Base-by-base conservation (phyloP, 169 alveolate genomes). In the Cryptosporidium ryanae region DNA sequence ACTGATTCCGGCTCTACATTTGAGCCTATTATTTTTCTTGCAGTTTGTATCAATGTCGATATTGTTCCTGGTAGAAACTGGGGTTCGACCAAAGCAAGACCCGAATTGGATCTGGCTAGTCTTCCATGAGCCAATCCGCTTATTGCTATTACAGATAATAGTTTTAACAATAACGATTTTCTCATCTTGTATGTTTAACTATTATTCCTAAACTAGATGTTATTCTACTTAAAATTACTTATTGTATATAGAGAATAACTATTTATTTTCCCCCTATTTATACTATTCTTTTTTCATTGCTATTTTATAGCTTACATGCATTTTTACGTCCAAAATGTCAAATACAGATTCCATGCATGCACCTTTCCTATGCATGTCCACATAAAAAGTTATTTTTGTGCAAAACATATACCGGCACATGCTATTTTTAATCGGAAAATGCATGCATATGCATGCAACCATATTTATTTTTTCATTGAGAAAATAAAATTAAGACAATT, bases 51-150 rank as follows among this genome's bases (percentile, higher is more conserved):
- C n/a, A 76, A 46, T 29, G 87, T 38, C 18, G 87, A 57, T 17
- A 76, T 76, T n/a, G 87, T 76, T 21, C 87, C 87, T 15, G 87
- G 87, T 10, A 76, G 21, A 61, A 76, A 76, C 27, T 76, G 87
- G 7, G 87, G 87, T 49, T 76, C 87, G n/a, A 76, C 57, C 29
- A 61, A 27, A 12, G 66, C 87, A 61, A 59, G 63, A 46, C 63
- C 71, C 31, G 83, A 21, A n/a, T 61, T 76, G 17, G 87, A 76
- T 43, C 87, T 52, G 44, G 71, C 43, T 61, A 76, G 12, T 76
- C 87, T 76, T 76, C 65, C 87, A 7, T 59, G 21, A 12, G 31
- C 70, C 21, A 17, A 68, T 8, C 59, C 55, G 21, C 65, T 55
- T 43, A 49, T 50, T 25, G 66, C 66, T 27, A 63, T 50, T 6